phyloP scores from a whole-genome alignment of 148 eudicot species.

The Fagopyrum homotropicum region DNA sequence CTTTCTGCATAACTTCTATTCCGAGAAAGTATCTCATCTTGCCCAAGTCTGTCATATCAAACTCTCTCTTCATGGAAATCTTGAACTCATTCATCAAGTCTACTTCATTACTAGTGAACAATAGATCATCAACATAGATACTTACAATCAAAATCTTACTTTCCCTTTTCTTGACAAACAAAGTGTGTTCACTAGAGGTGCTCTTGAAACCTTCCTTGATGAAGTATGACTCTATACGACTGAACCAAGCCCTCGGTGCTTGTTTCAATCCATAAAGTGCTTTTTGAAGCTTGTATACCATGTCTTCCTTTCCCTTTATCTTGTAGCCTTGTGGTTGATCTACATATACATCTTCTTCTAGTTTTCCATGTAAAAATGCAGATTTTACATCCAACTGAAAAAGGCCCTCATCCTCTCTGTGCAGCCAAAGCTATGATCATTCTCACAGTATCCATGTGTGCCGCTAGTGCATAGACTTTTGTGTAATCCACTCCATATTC shows the following conservation, averaged over 20 bases:
- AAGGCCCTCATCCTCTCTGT: not conserved
- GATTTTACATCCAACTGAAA: not conserved
- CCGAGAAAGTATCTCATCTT: not conserved
- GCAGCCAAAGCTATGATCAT: not conserved
- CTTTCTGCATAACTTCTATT: not conserved
- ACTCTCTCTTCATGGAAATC: not conserved
- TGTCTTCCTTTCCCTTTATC: not conserved
- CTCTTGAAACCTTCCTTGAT: not conserved
- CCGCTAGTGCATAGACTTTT: not conserved
- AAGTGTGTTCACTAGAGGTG: not conserved
- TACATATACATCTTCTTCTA: no score
- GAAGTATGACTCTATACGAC: not conserved
- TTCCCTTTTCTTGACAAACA: not conserved
- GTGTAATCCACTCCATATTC: not conserved
- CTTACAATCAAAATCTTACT: not conserved
- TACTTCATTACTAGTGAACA: not conserved
- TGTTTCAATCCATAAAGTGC: constrained; percentile 1
- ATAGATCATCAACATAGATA: not conserved
- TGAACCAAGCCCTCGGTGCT: not conserved
- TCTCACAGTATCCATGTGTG: not conserved
- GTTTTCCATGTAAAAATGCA: no score
- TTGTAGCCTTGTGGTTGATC: no score
- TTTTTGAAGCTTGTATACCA: not conserved
- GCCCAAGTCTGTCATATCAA: not conserved
- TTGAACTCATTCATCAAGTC: not conserved